Base-by-base conservation (phyloP, 345 rosid species). In the Theobroma cacao region DNA sequence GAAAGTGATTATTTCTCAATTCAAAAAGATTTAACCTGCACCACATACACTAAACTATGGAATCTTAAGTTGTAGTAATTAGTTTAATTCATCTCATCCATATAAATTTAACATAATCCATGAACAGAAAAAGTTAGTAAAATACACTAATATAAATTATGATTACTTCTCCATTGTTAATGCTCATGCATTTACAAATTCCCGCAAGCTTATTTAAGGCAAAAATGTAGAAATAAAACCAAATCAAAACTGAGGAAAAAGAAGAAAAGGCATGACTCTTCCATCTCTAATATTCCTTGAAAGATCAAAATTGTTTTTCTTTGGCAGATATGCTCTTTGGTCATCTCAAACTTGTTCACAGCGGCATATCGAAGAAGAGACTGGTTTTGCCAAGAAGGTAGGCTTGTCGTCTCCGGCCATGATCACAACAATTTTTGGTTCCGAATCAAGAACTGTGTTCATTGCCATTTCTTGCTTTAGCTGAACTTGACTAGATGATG, bases 361-460 rank as follows among this genome's bases (percentile, higher is more conserved):
- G 62, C 75, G 67, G 61, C 74, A 85, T 59, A 34, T 67, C 14
- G 64, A 33, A 9, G 85, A 45, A 50, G 43, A 36, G 33, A 75
- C 80, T 4, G 88, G 91, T 45, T 79, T 77, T 38, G 95, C 94
- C 48, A 91, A 75, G 83, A 78, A 86, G 3, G 83, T 81, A 14
- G 93, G 95, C 62, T 81, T 82, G 28, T 86, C 78, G 0, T 89
- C 86, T 68, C 93, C 91, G 13, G 91, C 88, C 93, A 91, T 82
- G 80, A 89, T 84, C 28, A 89, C 91, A 0, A 80, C 88, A 45
- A 87, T 53, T 79, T 82, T 88, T 15, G 90, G 88, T 72, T 76
- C 83, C 18, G 66, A 75, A 22, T 80, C 88, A 31, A 13, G 36
- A 50, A 55, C 72, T 60, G 3, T 8, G 26, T 17, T 75, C 59